These are phyloP conservation scores for Beauveria scarabaeidicola DNA, from an alignment of 2,329 filamentous ascomycete species.

Conservation along the genomic window DNA sequence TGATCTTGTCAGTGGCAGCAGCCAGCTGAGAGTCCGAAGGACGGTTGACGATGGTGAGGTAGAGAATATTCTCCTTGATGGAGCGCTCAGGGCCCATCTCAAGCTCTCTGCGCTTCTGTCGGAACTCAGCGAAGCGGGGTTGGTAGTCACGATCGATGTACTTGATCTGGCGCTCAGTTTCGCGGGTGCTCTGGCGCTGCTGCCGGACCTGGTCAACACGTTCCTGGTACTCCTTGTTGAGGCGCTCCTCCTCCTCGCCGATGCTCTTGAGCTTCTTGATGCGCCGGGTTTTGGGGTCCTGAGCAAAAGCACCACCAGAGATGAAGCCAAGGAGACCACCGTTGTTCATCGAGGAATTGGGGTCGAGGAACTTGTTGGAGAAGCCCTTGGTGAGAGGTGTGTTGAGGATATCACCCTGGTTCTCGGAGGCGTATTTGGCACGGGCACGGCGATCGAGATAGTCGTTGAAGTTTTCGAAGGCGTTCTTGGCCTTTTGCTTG, in stretches of 20 bases:
- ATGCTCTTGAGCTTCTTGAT: conserved; percentile 9
- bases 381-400: conserved; percentile 15
- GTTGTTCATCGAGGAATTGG: conserved; percentile 17
- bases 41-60: conserved; percentile 12
- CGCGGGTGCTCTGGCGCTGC: conserved; percentile 10
- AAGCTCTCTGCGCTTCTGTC: conserved; percentile 9
- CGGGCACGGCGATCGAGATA: conserved; percentile 13
- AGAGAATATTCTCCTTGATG: conserved; percentile 12
- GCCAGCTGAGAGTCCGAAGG: conserved; percentile 11
- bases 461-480: conserved; percentile 12
- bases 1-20: conserved; percentile 10
- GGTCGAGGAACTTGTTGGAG: conserved; percentile 21
- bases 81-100: conserved; percentile 11
- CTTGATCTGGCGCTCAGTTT: conserved; percentile 11
- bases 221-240: conserved; percentile 10
- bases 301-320: conserved; percentile 10
- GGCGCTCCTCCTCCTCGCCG: conserved; percentile 8
- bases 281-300: conserved; percentile 10
- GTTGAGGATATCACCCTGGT: conserved; percentile 12
- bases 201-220: conserved; percentile 8
- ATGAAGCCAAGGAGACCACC: conserved; percentile 11
- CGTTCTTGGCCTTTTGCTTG: conserved; percentile 11
- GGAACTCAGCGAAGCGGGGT: conserved; percentile 11
- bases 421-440: conserved; percentile 11
- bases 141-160: conserved; percentile 11